Evolutionary conservation across 169 alveolate species (phyloP), one percentile per base, ranked within the genome.

Genomic region (Cryptosporidium sp.): DNA sequence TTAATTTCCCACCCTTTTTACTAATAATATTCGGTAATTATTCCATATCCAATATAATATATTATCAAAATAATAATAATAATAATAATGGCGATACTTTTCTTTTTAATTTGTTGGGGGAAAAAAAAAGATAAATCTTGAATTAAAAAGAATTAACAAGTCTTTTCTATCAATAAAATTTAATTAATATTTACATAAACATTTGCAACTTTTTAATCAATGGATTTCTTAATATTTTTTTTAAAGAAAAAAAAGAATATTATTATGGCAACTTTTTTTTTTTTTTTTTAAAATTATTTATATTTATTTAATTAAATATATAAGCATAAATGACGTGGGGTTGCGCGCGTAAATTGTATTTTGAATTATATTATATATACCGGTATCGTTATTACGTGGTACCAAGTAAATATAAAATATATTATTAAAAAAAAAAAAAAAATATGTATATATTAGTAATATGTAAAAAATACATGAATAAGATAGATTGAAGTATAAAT

Each of bases 251-350:
- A 14, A 45, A 45, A 14, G 6, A 45, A 14, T 14, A 45, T 10
- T 45, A 45, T 4, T 45, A 16, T 45, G 12, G 16, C 6, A 39
- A 39, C 0, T 39, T n/a, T n/a, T n/a, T 42, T 42, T 42, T 42
- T 26, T 14, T 53, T 53, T 4, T 8, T 53, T 31, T 0, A 56
- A 56, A 56, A 56, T n/a, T 56, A 56, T 21, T 21, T 3, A 23
- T 56, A 56, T 8, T 56, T 8, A 56, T 42, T 21, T 56, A 21
- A 56, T 56, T 14, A 35, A 26, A 21, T 65, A 12, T 1, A 65
- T 21, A 10, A n/a, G 26, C 33, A 65, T 21, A 33, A 65, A 65
- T 37, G 51, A 35, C 72, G 72, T 65, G 72, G 72, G 72, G 72
- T 33, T 37, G 31, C 72, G 72, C 72, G 72, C 72, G 42, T 33